phyloP scores from a whole-genome alignment of 768 basidiomycete genomes.

The Boletales sp. region DNA sequence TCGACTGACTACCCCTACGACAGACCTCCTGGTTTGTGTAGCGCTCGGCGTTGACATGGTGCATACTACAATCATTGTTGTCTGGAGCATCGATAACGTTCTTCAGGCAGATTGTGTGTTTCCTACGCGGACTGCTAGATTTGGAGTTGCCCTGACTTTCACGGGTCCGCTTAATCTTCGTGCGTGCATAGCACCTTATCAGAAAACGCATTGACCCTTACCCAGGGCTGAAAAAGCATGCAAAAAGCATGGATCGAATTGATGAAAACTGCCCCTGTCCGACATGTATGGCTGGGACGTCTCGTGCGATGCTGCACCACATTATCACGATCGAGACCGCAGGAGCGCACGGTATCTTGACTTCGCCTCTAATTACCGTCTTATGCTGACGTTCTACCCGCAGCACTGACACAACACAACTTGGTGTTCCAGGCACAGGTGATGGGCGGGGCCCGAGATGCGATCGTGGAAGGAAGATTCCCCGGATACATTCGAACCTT shows the following conservation, averaged over 20 bases:
- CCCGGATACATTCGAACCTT: constrained; percentile 74
- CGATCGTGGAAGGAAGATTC: constrained; percentile 74
- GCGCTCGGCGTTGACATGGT: constrained; percentile 95
- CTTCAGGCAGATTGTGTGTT: constrained; percentile 87
- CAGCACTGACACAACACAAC: constrained; percentile 82
- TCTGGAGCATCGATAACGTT: background rate
- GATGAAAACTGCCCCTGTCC: constrained; percentile 81
- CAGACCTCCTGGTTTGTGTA: constrained; percentile 86
- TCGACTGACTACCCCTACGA: background rate
- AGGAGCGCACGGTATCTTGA: constrained; percentile 71
- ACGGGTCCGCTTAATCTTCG: constrained; percentile 81
- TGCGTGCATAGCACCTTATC: constrained; percentile 23
- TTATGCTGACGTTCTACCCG: constrained; percentile 9
- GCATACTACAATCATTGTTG: constrained; percentile 9
- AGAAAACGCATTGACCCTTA: constrained; percentile 7
- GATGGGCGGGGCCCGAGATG: constrained; percentile 81
- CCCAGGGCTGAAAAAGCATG: constrained; percentile 57
- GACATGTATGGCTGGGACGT: constrained; percentile 66
- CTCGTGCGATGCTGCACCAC: constrained; percentile 75
- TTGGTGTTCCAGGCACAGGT: constrained; percentile 82
- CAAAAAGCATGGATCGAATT: constrained; percentile 65
- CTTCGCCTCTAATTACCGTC: constrained; percentile 15
- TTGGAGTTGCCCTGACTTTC: constrained; percentile 84
- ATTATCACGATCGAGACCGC: constrained; percentile 76
- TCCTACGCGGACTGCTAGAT: constrained; percentile 87